Conservation (phyloP, 495 filamentous ascomycete species). For the Hypoxylon fuscum region DNA sequence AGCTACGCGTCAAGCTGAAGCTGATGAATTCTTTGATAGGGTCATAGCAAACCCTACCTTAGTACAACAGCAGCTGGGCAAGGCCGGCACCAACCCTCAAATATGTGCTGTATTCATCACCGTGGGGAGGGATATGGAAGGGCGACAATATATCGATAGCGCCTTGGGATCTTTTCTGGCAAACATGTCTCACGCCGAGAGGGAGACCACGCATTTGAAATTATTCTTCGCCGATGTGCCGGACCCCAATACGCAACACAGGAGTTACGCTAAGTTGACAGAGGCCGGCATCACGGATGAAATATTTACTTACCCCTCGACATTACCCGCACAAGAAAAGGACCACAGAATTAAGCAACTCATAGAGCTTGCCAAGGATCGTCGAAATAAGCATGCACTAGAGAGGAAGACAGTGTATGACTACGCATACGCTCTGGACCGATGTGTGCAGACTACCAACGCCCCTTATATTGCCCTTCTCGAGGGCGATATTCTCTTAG, state of each 20-base stretch:
- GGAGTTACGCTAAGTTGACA: slow-evolving; percentile 35
- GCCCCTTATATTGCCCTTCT: slow-evolving; percentile 59
- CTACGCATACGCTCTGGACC: slow-evolving; percentile 54
- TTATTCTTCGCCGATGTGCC: slow-evolving; percentile 50
- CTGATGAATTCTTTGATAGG: slow-evolving; percentile 43
- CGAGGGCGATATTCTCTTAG: slow-evolving; percentile 59
- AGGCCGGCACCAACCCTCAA: slow-evolving; percentile 37
- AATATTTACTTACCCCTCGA: slow-evolving; percentile 40
- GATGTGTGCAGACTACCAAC: slow-evolving; percentile 48
- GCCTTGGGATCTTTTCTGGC: slow-evolving; percentile 50
- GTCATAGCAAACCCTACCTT: slow-evolving; percentile 27
- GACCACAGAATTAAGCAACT: slow-evolving; percentile 36
- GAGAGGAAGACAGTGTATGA: slow-evolving; percentile 51
- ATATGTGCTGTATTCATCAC: slow-evolving; percentile 52
- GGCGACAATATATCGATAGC: slow-evolving; percentile 47
- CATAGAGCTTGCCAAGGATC: slow-evolving; percentile 36
- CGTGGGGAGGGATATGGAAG: slow-evolving; percentile 43
- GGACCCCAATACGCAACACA: slow-evolving; percentile 36
- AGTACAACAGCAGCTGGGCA: slow-evolving; percentile 24
- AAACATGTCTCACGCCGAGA: slow-evolving; percentile 47
- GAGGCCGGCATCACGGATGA: slow-evolving; percentile 37
- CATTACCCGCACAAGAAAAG: slow-evolving; percentile 28
- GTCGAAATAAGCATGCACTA: slow-evolving; percentile 35
- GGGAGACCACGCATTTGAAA: slow-evolving; percentile 42
- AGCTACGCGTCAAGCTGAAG: slow-evolving; percentile 43